Conservation (phyloP, 768 basidiomycete species). For the Cubamyces sp. region DNA sequence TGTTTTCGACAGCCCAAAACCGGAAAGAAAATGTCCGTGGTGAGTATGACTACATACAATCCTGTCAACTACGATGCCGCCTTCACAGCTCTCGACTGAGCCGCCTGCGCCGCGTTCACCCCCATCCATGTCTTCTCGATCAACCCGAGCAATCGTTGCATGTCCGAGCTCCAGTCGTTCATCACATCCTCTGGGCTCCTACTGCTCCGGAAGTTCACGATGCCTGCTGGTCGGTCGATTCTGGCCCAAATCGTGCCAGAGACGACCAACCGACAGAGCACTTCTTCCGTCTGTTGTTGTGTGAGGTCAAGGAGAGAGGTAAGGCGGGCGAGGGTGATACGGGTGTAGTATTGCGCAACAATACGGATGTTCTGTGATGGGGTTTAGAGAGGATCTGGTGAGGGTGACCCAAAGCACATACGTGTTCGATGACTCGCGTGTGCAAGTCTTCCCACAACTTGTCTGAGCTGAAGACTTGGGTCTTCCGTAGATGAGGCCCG, state of each 20-base stretch:
- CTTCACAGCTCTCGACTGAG: slow-evolving; percentile 63
- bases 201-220: slow-evolving; percentile 85
- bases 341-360: slow-evolving; percentile 91
- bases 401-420: slow-evolving; percentile 43
- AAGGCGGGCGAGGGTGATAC: slow-evolving; percentile 83
- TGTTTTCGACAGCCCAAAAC: background rate
- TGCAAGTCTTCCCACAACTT: slow-evolving; percentile 96
- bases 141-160: slow-evolving; percentile 86
- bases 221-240: slow-evolving; percentile 88
- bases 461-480: slow-evolving; percentile 76
- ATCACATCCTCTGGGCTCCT: slow-evolving; percentile 89
- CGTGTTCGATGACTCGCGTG: slow-evolving; percentile 95
- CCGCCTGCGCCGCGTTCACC: slow-evolving; percentile 88
- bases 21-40: slow-evolving; percentile 19
- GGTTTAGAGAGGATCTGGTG: background rate
- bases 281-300: slow-evolving; percentile 81
- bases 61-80: slow-evolving; percentile 34
- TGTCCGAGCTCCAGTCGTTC: slow-evolving; percentile 98
- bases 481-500: slow-evolving; percentile 79
- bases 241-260: slow-evolving; percentile 93
- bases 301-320: slow-evolving; percentile 87
- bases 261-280: slow-evolving; percentile 87
- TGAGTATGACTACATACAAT: slow-evolving; percentile 29
- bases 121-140: slow-evolving; percentile 99
- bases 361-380: slow-evolving; percentile 87